Conservation (phyloP, 2,329 filamentous ascomycete genomes). For the Metarhizium sp. region DNA sequence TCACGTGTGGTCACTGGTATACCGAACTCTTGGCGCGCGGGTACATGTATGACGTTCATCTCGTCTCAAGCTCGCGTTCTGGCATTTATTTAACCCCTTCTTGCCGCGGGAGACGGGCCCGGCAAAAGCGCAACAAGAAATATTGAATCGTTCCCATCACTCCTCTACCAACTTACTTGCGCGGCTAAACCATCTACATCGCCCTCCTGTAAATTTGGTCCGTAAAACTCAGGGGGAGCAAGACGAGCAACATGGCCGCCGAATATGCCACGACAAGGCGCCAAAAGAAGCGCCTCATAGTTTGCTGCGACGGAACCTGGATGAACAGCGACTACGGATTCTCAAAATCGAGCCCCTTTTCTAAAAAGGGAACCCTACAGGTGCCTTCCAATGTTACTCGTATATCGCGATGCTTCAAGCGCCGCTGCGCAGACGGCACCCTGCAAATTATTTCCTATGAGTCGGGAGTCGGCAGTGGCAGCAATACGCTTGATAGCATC, state of each 20-base stretch:
- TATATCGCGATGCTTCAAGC: slow-evolving; percentile 47
- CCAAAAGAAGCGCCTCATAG: slow-evolving; percentile 35
- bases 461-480: slow-evolving; percentile 48
- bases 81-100: neutral
- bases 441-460: slow-evolving; percentile 53
- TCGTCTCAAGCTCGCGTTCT: too few species aligned
- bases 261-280: neutral
- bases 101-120: neutral
- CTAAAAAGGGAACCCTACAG: slow-evolving; percentile 32
- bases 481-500: slow-evolving; percentile 37
- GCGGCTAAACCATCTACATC: too few species aligned
- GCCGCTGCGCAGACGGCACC: slow-evolving; percentile 38
- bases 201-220: too few species aligned
- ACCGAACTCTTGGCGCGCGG: neutral
- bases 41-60: neutral
- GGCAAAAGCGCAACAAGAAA: neutral
- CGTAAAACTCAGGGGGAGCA: neutral
- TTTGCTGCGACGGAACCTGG: slow-evolving; percentile 47
- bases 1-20: neutral
- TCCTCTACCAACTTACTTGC: neutral
- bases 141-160: too few species aligned
- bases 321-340: slow-evolving; percentile 43
- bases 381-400: slow-evolving; percentile 52
- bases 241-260: neutral
- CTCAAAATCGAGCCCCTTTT: slow-evolving; percentile 26